phyloP scores from a whole-genome alignment of 1,284 basidiomycete genomes.

The Cryptococcus sp. region DNA sequence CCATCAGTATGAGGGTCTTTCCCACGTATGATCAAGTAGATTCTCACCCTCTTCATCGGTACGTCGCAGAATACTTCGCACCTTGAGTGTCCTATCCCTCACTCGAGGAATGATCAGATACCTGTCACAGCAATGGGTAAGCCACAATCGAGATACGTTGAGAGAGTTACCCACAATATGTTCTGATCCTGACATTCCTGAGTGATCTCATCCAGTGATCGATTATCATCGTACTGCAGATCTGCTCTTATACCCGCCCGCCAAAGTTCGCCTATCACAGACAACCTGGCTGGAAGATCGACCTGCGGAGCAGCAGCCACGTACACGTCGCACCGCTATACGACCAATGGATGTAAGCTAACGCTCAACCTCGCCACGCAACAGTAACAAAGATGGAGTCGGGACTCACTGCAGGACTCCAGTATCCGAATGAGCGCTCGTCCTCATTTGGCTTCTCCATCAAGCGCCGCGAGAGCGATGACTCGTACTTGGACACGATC shows the following conservation, averaged over 20 bases:
- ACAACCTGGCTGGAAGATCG: conserved; percentile 55
- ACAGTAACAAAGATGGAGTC: neutral
- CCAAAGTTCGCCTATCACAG: conserved; percentile 60
- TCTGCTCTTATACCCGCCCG: conserved; percentile 59
- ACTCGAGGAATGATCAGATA: conserved; percentile 51
- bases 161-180: conserved; percentile 41
- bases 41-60: conserved; percentile 49
- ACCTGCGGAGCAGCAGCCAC: conserved; percentile 56
- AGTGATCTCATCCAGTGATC: conserved; percentile 45
- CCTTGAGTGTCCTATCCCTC: conserved; percentile 47
- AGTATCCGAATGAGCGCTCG: conserved; percentile 56
- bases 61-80: conserved; percentile 40
- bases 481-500: conserved; percentile 54
- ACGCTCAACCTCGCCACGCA: neutral
- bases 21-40: neutral
- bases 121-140: conserved; percentile 20
- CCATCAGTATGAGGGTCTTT: neutral
- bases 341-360: conserved; percentile 33
- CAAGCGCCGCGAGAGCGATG: conserved; percentile 49
- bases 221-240: conserved; percentile 58
- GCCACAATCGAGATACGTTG: neutral
- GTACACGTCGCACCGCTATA: conserved; percentile 61
- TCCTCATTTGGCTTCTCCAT: conserved; percentile 54
- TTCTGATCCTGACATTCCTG: conserved; percentile 53
- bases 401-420: conserved; percentile 41